phyloP scores from a whole-genome alignment of 176 grass and related monocot genomes.

The Typha latifolia region DNA sequence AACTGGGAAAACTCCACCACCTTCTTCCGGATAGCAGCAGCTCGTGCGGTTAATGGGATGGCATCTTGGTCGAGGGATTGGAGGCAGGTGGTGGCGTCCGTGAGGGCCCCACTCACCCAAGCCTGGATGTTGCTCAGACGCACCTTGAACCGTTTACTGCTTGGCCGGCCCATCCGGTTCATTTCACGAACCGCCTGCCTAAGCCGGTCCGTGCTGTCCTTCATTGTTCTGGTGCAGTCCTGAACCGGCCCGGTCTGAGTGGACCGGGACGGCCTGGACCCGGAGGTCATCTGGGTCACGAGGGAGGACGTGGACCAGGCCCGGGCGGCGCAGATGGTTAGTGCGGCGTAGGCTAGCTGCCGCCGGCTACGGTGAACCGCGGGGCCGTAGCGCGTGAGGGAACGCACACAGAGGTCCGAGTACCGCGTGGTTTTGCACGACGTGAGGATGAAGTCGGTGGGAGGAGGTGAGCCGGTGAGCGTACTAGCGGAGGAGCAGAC shows the following conservation, averaged over 20 bases:
- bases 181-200: constrained; percentile 12
- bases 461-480: background rate
- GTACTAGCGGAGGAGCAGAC: background rate
- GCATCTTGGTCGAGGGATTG: constrained; percentile 18
- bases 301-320: constrained; percentile 21
- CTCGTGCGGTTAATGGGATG: background rate
- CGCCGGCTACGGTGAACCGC: constrained; percentile 20
- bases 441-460: constrained; percentile 21
- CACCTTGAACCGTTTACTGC: constrained; percentile 16
- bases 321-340: constrained; percentile 3
- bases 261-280: constrained; percentile 8
- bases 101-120: constrained; percentile 29
- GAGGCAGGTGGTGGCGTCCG: constrained; percentile 27
- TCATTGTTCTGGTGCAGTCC: constrained; percentile 25
- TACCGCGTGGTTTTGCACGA: constrained; percentile 25
- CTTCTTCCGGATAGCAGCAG: constrained; percentile 15
- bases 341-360: constrained; percentile 14
- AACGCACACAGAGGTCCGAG: constrained; percentile 19
- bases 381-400: constrained; percentile 19
- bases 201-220: constrained; percentile 18
- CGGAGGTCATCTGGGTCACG: constrained; percentile 6
- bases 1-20: constrained; percentile 25
- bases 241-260: constrained; percentile 18
- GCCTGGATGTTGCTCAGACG: constrained; percentile 23
- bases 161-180: constrained; percentile 15